A percentile compares a stretch with the other conserved stretches of the same genome.
Conservation (phyloP, 768 basidiomycete genomes). For the Lentinus tigrinus region DNA sequence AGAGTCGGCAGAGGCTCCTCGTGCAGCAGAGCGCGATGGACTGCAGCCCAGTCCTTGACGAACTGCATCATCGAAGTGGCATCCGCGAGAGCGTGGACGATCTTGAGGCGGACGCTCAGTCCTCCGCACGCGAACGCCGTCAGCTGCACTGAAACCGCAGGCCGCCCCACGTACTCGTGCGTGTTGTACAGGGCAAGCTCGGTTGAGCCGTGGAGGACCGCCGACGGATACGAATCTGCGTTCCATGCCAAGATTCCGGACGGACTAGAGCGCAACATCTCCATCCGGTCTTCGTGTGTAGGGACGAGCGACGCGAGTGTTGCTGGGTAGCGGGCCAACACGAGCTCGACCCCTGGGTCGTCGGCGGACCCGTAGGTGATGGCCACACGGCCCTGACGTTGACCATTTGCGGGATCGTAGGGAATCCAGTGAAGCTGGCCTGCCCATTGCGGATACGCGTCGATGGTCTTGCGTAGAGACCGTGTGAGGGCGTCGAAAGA, state of each 20-base stretch:
- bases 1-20: slow-evolving; percentile 12
- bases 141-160: slow-evolving; percentile 35
- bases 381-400: slow-evolving; percentile 6
- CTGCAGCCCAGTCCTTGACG: slow-evolving; percentile 34
- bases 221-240: slow-evolving; percentile 5
- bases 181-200: slow-evolving; percentile 3
- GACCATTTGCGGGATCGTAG: neutral
- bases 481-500: neutral
- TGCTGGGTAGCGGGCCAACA: neutral
- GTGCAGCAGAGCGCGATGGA: slow-evolving; percentile 23
- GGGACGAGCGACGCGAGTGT: neutral
- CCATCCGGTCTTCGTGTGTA: neutral
- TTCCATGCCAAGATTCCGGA: neutral
- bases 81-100: slow-evolving; percentile 36
- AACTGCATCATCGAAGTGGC: slow-evolving; percentile 36
- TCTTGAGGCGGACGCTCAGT: slow-evolving; percentile 31
- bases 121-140: slow-evolving; percentile 31
- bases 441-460: slow-evolving; percentile 10
- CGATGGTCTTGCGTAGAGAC: neutral
- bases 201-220: neutral
- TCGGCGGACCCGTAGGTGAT: slow-evolving; percentile 9
- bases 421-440: slow-evolving; percentile 14
- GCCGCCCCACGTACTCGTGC: slow-evolving; percentile 20
- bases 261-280: too few relatives aligned
- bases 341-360: slow-evolving; percentile 13